Conservation (phyloP, 805 yeast genomes). For the Wickerhamomyces bovis region DNA sequence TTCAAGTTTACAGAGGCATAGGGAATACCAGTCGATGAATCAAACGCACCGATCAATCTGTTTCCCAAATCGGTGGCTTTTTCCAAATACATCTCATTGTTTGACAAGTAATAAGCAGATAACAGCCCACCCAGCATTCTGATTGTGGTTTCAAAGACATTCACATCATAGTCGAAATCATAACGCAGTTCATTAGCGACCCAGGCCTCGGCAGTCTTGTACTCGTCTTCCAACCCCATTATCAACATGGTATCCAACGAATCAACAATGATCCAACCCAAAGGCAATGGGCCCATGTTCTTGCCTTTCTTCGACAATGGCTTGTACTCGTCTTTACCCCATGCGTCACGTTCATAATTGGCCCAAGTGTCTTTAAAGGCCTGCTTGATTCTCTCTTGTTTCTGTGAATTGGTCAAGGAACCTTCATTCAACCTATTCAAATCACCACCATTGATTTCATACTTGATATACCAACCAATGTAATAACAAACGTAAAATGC, state of each 20-base stretch:
- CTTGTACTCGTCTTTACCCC: slow-evolving; percentile 77
- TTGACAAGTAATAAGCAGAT: slow-evolving; percentile 69
- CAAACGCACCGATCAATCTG: slow-evolving; percentile 63
- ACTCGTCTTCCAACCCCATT: slow-evolving; percentile 58
- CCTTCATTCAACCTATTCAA: slow-evolving; percentile 34
- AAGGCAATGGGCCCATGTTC: slow-evolving; percentile 74
- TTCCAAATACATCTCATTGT: slow-evolving; percentile 65
- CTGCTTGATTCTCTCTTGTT: slow-evolving; percentile 53
- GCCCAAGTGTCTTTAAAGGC: slow-evolving; percentile 75
- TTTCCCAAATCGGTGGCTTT: slow-evolving; percentile 79
- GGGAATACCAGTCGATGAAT: slow-evolving; percentile 64
- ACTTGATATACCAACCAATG: slow-evolving; percentile 22
- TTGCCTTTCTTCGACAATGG: slow-evolving; percentile 59
- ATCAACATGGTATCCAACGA: slow-evolving; percentile 75
- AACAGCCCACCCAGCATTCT: slow-evolving; percentile 92
- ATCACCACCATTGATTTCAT: slow-evolving; percentile 7
- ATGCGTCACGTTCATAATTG: slow-evolving; percentile 66
- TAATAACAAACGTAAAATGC: slow-evolving; percentile 36
- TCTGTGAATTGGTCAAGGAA: slow-evolving; percentile 9
- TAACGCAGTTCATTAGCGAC: slow-evolving; percentile 63
- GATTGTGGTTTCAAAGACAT: slow-evolving; percentile 89
- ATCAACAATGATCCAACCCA: slow-evolving; percentile 94
- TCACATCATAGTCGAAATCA: slow-evolving; percentile 67
- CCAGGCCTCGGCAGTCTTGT: slow-evolving; percentile 65
- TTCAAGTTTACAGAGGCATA: slow-evolving; percentile 70